phyloP scores from a whole-genome alignment of 2,329 filamentous ascomycete species.

The Cryoendolithus antarcticus region DNA sequence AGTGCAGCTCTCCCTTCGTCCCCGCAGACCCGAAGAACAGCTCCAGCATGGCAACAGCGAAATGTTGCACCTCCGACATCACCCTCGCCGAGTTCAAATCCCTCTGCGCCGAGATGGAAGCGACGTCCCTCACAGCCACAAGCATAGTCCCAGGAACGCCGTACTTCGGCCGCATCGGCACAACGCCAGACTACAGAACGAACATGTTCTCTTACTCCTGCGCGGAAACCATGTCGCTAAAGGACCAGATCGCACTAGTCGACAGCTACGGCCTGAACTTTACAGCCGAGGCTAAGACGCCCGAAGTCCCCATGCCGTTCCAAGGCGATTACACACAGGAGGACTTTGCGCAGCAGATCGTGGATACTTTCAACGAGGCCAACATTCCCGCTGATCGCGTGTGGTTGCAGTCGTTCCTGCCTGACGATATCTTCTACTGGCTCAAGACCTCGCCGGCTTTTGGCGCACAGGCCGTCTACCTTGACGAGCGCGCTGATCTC shows the following conservation, averaged over 20 bases:
- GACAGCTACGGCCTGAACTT: conserved; percentile 42
- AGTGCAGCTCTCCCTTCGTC: conserved; percentile 51
- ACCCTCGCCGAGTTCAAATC: conserved; percentile 55
- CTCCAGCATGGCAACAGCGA: conserved; percentile 42
- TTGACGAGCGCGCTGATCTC: conserved; percentile 49
- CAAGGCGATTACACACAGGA: conserved; percentile 51
- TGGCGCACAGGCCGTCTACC: conserved; percentile 49
- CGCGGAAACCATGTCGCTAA: conserved; percentile 47
- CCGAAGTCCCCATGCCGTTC: conserved; percentile 58
- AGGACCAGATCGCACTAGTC: conserved; percentile 50
- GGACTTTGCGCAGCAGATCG: conserved; percentile 51
- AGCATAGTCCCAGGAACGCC: conserved; percentile 45
- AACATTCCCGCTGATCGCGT: conserved; percentile 43
- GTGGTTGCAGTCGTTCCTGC: conserved; percentile 53
- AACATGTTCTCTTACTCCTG: conserved; percentile 51
- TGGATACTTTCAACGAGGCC: conserved; percentile 45
- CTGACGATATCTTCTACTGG: conserved; percentile 48
- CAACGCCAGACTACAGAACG: conserved; percentile 49
- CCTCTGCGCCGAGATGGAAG: conserved; percentile 61
- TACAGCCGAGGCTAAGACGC: conserved; percentile 56
- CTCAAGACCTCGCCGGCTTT: conserved; percentile 48
- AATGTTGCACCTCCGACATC: conserved; percentile 61
- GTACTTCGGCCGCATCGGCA: conserved; percentile 35
- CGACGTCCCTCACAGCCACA: conserved; percentile 45
- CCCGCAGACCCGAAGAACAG: conserved; percentile 25